These are phyloP conservation scores for Rauvolfia tetraphylla DNA, from an alignment of 257 asterid species.

Conservation along the genomic window DNA sequence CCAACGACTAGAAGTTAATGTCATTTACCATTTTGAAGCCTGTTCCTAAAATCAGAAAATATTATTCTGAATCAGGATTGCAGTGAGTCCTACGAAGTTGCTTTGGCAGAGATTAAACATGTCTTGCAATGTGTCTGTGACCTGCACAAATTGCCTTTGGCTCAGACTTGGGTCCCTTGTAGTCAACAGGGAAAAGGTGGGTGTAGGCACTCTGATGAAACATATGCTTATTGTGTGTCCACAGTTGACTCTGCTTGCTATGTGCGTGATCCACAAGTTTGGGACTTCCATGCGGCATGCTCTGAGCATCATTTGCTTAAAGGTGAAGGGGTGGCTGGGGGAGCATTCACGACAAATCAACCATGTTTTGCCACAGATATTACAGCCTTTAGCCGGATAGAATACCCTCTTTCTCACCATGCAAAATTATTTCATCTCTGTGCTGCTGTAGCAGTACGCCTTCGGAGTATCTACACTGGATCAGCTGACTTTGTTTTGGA, in stretches of 20 bases:
- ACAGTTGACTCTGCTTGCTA: conserved; percentile 66
- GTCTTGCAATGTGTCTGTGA: conserved; percentile 54
- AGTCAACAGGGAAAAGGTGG: conserved; percentile 62
- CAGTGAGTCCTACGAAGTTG: conserved; percentile 55
- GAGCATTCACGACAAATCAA: conserved; percentile 66
- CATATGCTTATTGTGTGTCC: conserved; percentile 53
- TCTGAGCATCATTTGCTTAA: conserved; percentile 76
- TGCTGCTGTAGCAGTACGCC: conserved; percentile 73
- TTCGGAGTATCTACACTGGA: conserved; percentile 56
- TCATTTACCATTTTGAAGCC: conserved; percentile 2
- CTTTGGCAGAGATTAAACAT: conserved; percentile 52
- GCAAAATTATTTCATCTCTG: conserved; percentile 50
- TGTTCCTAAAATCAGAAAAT: conserved; percentile 16
- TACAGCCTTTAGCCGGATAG: conserved; percentile 62
- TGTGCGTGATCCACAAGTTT: conserved; percentile 47
- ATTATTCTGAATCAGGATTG: conserved; percentile 44
- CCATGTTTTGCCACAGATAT: conserved; percentile 67
- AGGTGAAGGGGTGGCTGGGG: conserved; percentile 80
- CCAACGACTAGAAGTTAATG: neutral
- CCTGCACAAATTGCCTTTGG: conserved; percentile 60
- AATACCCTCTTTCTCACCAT: conserved; percentile 74
- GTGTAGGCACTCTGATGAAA: conserved; percentile 64
- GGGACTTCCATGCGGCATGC: conserved; percentile 65
- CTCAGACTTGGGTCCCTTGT: conserved; percentile 81
- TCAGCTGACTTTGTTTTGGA: conserved; percentile 70